phyloP scores from a whole-genome alignment of 495 filamentous ascomycete genomes.

The Neurospora pannonica region DNA sequence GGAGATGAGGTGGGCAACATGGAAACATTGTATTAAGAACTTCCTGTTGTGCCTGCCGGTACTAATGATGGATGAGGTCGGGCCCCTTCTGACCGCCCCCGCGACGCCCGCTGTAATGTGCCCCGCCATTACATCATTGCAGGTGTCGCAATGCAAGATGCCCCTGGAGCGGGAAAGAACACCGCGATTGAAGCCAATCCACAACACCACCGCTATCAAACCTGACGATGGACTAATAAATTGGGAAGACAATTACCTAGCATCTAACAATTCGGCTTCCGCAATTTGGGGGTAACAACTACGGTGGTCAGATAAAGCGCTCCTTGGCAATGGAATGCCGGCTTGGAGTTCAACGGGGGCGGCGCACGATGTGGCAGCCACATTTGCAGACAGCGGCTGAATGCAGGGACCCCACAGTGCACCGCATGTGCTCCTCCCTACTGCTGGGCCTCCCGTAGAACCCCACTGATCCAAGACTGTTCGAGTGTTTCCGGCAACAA shows the following conservation, averaged over 20 bases:
- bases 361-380: background rate
- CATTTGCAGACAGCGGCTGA: background rate
- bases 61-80: background rate
- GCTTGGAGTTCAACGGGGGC: background rate
- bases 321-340: background rate
- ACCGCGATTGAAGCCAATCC: background rate
- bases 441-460: background rate
- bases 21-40: background rate
- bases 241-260: background rate
- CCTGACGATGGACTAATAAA: background rate
- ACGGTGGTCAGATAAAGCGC: background rate
- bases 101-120: background rate
- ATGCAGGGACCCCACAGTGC: background rate
- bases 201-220: background rate
- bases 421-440: background rate
- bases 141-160: background rate
- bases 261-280: no score
- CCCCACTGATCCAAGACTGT: background rate
- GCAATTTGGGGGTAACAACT: no score
- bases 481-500: background rate
- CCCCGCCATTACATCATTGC: slow-evolving; percentile 16
- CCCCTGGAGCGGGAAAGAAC: background rate
- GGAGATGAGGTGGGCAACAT: background rate
- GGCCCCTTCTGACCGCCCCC: background rate
- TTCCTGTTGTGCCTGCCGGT: background rate